phyloP scores from a whole-genome alignment of 768 basidiomycete genomes.

The Porphyrellus cyaneotinctus region DNA sequence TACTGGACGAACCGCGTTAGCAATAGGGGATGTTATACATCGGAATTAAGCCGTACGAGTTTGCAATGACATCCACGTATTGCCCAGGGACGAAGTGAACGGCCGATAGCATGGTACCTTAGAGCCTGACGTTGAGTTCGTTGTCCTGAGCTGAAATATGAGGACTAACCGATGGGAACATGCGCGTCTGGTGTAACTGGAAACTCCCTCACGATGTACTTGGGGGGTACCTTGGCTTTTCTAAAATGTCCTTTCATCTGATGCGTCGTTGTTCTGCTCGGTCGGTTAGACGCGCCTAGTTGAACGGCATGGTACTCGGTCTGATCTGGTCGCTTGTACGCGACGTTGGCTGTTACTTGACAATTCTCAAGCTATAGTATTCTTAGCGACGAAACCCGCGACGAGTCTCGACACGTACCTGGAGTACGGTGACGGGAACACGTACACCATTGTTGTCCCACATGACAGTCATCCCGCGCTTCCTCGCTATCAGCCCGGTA shows the following conservation, averaged over 20 bases:
- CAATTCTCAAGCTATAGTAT: slow-evolving; percentile 70
- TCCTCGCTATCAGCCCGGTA: slow-evolving; percentile 90
- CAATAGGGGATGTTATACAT: neutral
- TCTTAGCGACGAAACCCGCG: slow-evolving; percentile 11
- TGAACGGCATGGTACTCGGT: slow-evolving; percentile 90
- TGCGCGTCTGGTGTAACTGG: slow-evolving; percentile 85
- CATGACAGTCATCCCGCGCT: slow-evolving; percentile 92
- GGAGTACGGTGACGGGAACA: slow-evolving; percentile 89
- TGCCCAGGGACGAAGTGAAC: slow-evolving; percentile 97
- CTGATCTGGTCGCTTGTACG: slow-evolving; percentile 57
- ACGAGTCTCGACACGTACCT: slow-evolving; percentile 50
- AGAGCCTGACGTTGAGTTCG: neutral
- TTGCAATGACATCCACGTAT: slow-evolving; percentile 86
- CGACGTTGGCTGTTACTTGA: slow-evolving; percentile 81
- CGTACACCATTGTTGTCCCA: slow-evolving; percentile 89
- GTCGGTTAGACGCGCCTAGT: slow-evolving; percentile 78
- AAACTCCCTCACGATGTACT: slow-evolving; percentile 85
- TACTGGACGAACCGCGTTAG: slow-evolving; percentile 44
- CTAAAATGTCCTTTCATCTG: slow-evolving; percentile 89
- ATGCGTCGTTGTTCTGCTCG: slow-evolving; percentile 64
- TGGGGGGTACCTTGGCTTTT: slow-evolving; percentile 77
- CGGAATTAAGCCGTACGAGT: slow-evolving; percentile 57
- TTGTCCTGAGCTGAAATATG: neutral
- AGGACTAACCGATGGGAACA: slow-evolving; percentile 73
- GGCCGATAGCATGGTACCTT: slow-evolving; percentile 86